phyloP scores from a whole-genome alignment of 2,329 filamentous ascomycete genomes.

The Hypoxylon sp. region DNA sequence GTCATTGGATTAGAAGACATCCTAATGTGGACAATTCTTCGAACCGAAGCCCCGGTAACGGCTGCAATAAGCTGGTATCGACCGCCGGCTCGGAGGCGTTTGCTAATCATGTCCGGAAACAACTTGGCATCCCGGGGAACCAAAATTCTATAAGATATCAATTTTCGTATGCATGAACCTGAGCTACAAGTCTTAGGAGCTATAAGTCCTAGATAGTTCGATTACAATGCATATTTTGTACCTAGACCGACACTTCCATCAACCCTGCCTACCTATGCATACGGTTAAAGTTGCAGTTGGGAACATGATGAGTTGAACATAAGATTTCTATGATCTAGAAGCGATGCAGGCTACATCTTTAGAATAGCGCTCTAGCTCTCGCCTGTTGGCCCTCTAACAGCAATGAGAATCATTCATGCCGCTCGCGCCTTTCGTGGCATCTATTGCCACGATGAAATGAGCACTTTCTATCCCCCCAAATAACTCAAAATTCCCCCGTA shows the following conservation, averaged over 20 bases:
- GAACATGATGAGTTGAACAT: neutral
- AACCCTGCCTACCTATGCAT: constrained; percentile 11
- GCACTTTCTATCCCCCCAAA: constrained; percentile 19
- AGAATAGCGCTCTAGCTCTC: constrained; percentile 4
- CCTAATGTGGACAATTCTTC: constrained; percentile 3
- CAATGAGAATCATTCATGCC: constrained; percentile 2
- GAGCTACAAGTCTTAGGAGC: neutral
- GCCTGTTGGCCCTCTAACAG: constrained; percentile 7
- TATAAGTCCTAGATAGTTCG: neutral
- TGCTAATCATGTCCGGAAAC: constrained; percentile 20
- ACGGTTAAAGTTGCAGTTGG: constrained; percentile 4
- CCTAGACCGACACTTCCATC: constrained; percentile 22
- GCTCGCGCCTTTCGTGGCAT: constrained; percentile 24
- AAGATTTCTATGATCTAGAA: neutral
- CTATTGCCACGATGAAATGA: constrained; percentile 10
- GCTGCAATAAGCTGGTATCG: constrained; percentile 18
- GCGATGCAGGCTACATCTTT: neutral
- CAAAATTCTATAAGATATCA: constrained; percentile 3
- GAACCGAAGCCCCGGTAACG: constrained; percentile 17
- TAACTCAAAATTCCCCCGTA: constrained; percentile 4
- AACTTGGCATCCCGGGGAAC: constrained; percentile 10
- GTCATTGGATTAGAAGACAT: constrained; percentile 17
- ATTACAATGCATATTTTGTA: neutral
- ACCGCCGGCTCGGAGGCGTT: constrained; percentile 27
- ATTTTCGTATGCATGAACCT: neutral